These are phyloP conservation scores for Passalora sequoiae DNA, from an alignment of 2,329 filamentous ascomycete species.

Conservation along the genomic window DNA sequence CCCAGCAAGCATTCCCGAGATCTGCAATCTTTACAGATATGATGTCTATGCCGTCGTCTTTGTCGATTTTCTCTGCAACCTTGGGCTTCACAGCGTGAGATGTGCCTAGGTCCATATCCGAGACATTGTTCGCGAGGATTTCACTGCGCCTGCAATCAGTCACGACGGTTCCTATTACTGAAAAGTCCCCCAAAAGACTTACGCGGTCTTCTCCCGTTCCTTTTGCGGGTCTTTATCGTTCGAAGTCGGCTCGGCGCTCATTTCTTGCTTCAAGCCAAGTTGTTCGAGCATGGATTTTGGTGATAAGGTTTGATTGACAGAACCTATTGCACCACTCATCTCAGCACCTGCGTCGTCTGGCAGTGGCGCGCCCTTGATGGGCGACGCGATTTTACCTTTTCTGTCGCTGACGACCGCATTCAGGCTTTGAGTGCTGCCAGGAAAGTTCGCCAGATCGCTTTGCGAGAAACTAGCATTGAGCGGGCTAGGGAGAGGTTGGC, in stretches of 20 bases:
- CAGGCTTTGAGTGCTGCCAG: constrained; percentile 63
- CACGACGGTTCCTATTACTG: constrained; percentile 16
- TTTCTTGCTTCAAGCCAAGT: constrained; percentile 46
- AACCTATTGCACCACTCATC: constrained; percentile 53
- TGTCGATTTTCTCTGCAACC: constrained; percentile 52
- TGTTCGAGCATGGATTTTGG: constrained; percentile 56
- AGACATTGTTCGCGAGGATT: constrained; percentile 85
- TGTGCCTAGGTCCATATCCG: constrained; percentile 88
- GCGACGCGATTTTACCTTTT: constrained; percentile 47
- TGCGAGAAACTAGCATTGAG: constrained; percentile 87
- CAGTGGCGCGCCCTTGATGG: constrained; percentile 40
- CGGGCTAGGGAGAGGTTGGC: constrained; percentile 89
- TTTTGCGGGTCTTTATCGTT: constrained; percentile 55
- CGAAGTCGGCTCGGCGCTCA: constrained; percentile 9
- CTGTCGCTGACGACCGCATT: constrained; percentile 76
- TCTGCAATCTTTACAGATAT: constrained; percentile 99
- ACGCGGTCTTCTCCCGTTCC: constrained; percentile 90
- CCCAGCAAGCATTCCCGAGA: constrained; percentile 97
- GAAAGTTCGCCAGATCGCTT: constrained; percentile 60
- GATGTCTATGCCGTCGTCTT: constrained; percentile 59
- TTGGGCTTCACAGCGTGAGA: constrained; percentile 50
- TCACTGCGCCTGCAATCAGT: constrained; percentile 48
- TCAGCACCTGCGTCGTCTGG: constrained; percentile 42
- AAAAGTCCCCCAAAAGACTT: too few relatives aligned
- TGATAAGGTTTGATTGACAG: constrained; percentile 32